Evolutionary conservation across 371 early-diverging fungal species (phyloP), one percentile per base, ranked within the genome.

Genomic region (Zopfochytrium polystomum): DNA sequence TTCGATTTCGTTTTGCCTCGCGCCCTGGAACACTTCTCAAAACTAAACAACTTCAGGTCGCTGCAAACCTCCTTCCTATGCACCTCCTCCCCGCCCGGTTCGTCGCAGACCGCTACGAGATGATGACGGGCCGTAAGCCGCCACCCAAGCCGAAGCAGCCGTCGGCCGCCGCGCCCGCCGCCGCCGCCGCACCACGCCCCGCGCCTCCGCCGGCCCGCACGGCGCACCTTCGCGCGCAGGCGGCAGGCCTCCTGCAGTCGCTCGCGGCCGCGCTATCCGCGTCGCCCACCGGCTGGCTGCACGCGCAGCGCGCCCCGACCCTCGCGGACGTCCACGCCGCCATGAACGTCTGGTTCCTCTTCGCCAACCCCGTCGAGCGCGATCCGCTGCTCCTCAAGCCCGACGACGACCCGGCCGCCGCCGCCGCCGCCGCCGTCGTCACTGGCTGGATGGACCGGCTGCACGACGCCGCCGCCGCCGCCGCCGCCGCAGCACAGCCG

Each of bases 241-340:
- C 27, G 22, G 1, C 29, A 7, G 43, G 47, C 38, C 30, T 45
- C 55, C 43, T 30, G 7, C 55, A 20, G 7, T n/a, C n/a, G n/a
- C 44, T 29, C 43, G 11, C 18, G 20, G 42, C 43, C 45, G 45
- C 15, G 23, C 43, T 26, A 74, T 68, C 18, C 69, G 77, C 0
- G 18, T 29, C 1, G 30, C 13, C 23, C 13, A 52, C 52, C 2
- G 18, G 29, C 2, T 52, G 52, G 52, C 18, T 52, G 29, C 7
- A 18, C 18, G 29, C 18, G 9, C 29, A 31, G 3, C 9, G 23
- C 0, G 38, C 59, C 1, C 70, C 75, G 0, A 67, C 75, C 2
- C 31, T 50, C 22, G 74, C 65, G 0, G 80, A 79, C 54, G 58
- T 79, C 29, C 62, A 71, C 56, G 52, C 72, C 3, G 76, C 68